These are phyloP conservation scores for Pterocarpus macrocarpus DNA, from an alignment of 306 rosid species.

Conservation along the genomic window DNA sequence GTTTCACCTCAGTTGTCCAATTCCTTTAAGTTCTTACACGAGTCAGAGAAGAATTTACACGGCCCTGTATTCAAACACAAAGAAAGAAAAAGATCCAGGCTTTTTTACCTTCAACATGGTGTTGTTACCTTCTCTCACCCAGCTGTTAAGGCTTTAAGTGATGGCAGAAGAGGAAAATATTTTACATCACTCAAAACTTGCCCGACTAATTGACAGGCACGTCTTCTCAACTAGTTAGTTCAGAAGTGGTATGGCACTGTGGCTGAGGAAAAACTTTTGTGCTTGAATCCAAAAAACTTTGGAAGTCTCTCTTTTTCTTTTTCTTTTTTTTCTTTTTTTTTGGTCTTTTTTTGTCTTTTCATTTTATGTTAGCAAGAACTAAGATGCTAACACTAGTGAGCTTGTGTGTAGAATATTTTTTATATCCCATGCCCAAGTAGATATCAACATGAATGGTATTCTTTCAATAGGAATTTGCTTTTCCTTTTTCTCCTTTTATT, in stretches of 20 bases:
- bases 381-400: not conserved
- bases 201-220: constrained; percentile 22
- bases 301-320: not conserved
- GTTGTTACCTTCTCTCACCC: constrained; percentile 22
- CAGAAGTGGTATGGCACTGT: not conserved
- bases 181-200: not conserved
- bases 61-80: constrained; percentile 3
- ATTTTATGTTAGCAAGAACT: constrained; percentile 4
- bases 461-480: constrained; percentile 18
- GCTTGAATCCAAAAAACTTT: not conserved
- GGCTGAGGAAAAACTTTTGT: constrained; percentile 10
- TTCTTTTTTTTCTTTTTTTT: not conserved
- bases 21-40: not conserved
- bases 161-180: constrained; percentile 19
- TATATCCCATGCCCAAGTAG: constrained; percentile 3
- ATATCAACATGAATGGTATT: constrained; percentile 21
- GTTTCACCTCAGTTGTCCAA: constrained; percentile 1
- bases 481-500: constrained; percentile 19
- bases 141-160: constrained; percentile 28
- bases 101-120: constrained; percentile 11
- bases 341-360: not conserved
- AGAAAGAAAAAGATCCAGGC: not conserved
- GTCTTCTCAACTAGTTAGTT: constrained; percentile 21
- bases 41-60: constrained; percentile 18
- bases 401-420: constrained; percentile 26